Evolutionary conservation across 768 basidiomycete genomes (phyloP), one percentile per base, ranked within the genome.

Genomic region (Termitomyces sp.): DNA sequence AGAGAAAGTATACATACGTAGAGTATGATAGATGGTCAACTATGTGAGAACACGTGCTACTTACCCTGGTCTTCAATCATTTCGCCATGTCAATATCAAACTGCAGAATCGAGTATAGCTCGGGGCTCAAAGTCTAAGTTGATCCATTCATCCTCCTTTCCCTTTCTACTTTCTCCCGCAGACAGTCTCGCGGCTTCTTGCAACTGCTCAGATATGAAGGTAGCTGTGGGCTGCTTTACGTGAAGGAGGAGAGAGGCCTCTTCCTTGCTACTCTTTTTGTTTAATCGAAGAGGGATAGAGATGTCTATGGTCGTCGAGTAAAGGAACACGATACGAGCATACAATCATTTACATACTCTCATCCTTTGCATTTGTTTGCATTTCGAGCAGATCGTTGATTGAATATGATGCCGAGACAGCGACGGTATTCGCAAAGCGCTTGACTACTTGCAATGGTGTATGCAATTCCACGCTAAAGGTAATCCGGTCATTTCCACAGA

Each of bases 391-490:
- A 9, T 11, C 30, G 17, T 54, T 44, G 21, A 63, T 53, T n/a
- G 50, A 57, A 45, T 61, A 63, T 42, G 45, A 37, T 26, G 51
- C 54, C 19, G 62, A 61, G 10, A 21, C 21, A 26, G 62, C 62
- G 31, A 63, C 43, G 15, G 53, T 52, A n/a, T 28, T 56, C 26
- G 41, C 21, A 15, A 53, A 23, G 41, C 46, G 50, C 37, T 50
- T 61, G 10, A 53, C 9, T 28, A 52, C 21, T 30, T 28, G 50
- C 17, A 53, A 53, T 3, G 38, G 40, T 31, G 55, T 1, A 14
- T 49, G 53, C 15, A 50, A 35, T 44, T 59, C 58, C 21, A 63
- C 50, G 6, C 23, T 50, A 35, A 63, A 63, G 15, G n/a, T 59
- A 19, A 63, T 49, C 37, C 44, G 30, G 33, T 63, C 62, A 37